Percentiles rank a stretch among this genome's conserved stretches.
Conservation (phyloP, 2,329 filamentous ascomycete species). For the Pseudogymnoascus sp. region DNA sequence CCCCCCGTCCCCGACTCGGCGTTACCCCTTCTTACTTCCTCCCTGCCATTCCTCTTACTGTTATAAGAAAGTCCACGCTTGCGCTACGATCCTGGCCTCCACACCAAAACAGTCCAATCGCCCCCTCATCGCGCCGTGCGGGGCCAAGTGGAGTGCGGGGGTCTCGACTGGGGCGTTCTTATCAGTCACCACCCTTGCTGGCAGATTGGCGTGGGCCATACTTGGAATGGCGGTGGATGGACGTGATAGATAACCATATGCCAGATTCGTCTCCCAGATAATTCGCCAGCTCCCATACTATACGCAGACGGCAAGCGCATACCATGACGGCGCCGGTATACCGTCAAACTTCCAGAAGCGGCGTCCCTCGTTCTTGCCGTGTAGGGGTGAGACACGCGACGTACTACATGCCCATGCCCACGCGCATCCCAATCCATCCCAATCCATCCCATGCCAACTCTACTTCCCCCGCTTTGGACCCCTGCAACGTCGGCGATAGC, state of each 20-base stretch:
- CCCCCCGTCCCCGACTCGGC: background rate
- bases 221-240: background rate
- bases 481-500: background rate
- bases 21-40: background rate
- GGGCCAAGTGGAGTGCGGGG: background rate
- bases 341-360: background rate
- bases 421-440: background rate
- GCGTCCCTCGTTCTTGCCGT: background rate
- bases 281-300: background rate
- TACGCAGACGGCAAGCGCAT: background rate
- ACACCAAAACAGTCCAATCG: background rate
- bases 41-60: background rate
- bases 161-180: background rate
- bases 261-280: background rate
- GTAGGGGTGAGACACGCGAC: constrained; percentile 1
- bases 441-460: background rate
- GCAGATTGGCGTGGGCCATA: background rate
- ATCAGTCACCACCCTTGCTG: background rate
- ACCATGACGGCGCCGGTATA: background rate
- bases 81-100: background rate
- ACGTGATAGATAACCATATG: background rate
- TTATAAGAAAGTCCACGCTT: background rate
- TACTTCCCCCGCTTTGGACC: background rate
- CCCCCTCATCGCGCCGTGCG: background rate
- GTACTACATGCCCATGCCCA: background rate